Conservation (phyloP, 2,329 filamentous ascomycete genomes). For the Aspergillus hiratsukae region DNA sequence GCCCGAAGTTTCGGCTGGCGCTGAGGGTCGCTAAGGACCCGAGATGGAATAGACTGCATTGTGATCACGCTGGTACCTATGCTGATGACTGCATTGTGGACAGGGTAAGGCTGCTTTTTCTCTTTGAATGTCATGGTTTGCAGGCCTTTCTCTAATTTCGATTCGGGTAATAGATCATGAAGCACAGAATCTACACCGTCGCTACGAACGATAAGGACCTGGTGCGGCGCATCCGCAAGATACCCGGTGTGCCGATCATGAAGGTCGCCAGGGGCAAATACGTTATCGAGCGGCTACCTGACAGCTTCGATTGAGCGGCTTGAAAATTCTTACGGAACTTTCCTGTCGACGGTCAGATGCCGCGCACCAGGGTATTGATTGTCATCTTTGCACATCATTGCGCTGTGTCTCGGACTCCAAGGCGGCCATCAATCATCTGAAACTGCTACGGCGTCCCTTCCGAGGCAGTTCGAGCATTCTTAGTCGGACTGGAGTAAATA, state of each 20-base stretch:
- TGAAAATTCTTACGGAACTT: slow-evolving; percentile 61
- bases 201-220: slow-evolving; percentile 68
- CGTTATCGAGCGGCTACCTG: slow-evolving; percentile 84
- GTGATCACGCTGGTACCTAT: slow-evolving; percentile 85
- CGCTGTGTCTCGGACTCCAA: background rate
- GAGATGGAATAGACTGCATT: slow-evolving; percentile 77
- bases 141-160: background rate
- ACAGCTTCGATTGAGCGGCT: slow-evolving; percentile 61
- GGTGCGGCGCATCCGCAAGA: slow-evolving; percentile 78
- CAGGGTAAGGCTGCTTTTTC: slow-evolving; percentile 42
- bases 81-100: slow-evolving; percentile 83
- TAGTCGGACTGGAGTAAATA: background rate
- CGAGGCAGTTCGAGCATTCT: background rate
- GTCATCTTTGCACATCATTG: background rate
- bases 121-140: background rate
- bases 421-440: background rate
- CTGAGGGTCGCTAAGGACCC: slow-evolving; percentile 83
- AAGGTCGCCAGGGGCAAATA: slow-evolving; percentile 87
- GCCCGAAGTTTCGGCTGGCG: slow-evolving; percentile 81
- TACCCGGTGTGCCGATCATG: slow-evolving; percentile 65
- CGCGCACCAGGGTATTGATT: slow-evolving; percentile 50
- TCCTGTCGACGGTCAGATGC: slow-evolving; percentile 58
- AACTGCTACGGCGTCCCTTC: background rate
- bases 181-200: slow-evolving; percentile 73
- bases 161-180: slow-evolving; percentile 39